Percentiles rank a stretch among this genome's conserved stretches.
Conservation (phyloP, 352 stramenopile species). For the Phytophthora fragariaefolia region DNA sequence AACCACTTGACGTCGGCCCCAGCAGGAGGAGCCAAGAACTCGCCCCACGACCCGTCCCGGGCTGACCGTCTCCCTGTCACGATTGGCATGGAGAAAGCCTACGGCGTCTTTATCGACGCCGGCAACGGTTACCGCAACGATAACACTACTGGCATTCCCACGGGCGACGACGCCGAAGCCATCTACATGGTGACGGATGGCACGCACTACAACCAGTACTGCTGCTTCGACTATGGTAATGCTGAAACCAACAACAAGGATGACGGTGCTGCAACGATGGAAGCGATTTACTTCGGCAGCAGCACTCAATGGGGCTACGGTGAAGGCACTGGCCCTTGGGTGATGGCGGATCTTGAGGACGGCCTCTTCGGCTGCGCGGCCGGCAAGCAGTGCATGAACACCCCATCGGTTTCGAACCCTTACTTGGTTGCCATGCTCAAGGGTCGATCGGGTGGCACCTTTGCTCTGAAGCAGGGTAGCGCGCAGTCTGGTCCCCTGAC, state of each 20-base stretch:
- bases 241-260: conserved; percentile 31
- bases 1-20: conserved; percentile 32
- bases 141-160: conserved; percentile 21
- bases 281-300: conserved; percentile 30
- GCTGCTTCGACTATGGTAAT: conserved; percentile 37
- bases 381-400: conserved; percentile 19
- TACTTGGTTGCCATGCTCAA: conserved; percentile 34
- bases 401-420: conserved; percentile 9
- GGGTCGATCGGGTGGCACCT: conserved; percentile 26
- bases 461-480: conserved; percentile 30
- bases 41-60: conserved; percentile 13
- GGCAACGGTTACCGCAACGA: conserved; percentile 31
- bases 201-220: conserved; percentile 28
- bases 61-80: conserved; percentile 23
- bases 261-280: conserved; percentile 29
- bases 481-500: conserved; percentile 15
- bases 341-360: conserved; percentile 33
- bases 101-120: conserved; percentile 27
- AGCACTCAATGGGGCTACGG: conserved; percentile 22
- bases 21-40: conserved; percentile 30
- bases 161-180: conserved; percentile 24
- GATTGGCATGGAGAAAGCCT: conserved; percentile 21
- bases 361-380: conserved; percentile 28
- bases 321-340: conserved; percentile 25
- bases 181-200: conserved; percentile 34